Evolutionary conservation across 805 yeast genomes (phyloP), one percentile per base, ranked within the genome.

Genomic region (Saccharomycopsis fodiens): DNA sequence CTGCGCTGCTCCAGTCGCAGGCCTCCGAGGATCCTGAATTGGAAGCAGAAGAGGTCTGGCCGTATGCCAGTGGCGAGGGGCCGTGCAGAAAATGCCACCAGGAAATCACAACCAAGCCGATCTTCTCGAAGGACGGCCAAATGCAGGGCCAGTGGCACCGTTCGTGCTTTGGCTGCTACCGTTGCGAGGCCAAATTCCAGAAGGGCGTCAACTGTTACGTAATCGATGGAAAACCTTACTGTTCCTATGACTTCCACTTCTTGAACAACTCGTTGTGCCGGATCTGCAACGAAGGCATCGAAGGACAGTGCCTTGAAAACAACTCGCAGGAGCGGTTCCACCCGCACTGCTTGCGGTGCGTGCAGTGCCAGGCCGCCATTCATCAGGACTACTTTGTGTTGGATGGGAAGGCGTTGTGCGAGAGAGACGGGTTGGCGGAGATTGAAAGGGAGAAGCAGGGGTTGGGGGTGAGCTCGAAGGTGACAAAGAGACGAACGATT

Each of bases 131-230:
- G 31, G 55, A 47, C 34, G 35, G 59, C n/a, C 88, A 81, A 57
- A 65, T 84, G 39, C 74, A 86, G 1, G 97, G 97, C 0, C 91
- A 88, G 59, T 93, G 97, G 97, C 98, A 93, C 59, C 72, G 94
- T 34, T 63, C 70, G 13, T 93, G 98, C 60, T 91, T 93, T 68
- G 66, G 67, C 12, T 93, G 98, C 67, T 64, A 70, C 16, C 62
- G 68, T 10, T 91, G 97, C 65, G 63, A 62, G 6, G 58, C 69
- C 1, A 63, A 62, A 32, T 84, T 85, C 62, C 70, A 68, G 52
- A 83, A 78, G 55, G 70, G 74, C 10, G 73, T 74, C 15, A 75
- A 76, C 21, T 81, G 88, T 55, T 93, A 89, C 60, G 95, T 85
- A 4, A 70, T 78, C 35, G 69, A 79, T 27, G 95, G 91, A 63